These are phyloP conservation scores for Ensete glaucum DNA, from an alignment of 176 grass and related monocot genomes.

Conservation along the genomic window DNA sequence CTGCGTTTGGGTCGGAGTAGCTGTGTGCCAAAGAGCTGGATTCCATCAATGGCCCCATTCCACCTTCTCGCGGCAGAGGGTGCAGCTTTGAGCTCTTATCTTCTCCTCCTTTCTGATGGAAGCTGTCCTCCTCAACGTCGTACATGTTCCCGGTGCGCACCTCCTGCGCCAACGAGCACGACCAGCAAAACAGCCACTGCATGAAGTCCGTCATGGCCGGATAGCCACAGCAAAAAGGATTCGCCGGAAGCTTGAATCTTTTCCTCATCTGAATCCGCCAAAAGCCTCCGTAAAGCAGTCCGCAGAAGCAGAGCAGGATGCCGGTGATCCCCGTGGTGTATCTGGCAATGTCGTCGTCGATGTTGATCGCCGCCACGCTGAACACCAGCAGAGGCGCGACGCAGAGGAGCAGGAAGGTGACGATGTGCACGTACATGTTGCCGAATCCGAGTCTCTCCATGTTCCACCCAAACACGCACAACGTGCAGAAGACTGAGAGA, in stretches of 20 bases:
- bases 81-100: neutral
- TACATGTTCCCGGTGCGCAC: slow-evolving; percentile 54
- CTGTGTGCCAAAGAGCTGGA: neutral
- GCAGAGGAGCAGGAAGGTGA: slow-evolving; percentile 58
- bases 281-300: slow-evolving; percentile 11
- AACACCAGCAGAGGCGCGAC: slow-evolving; percentile 51
- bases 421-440: slow-evolving; percentile 67
- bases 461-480: slow-evolving; percentile 81
- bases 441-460: slow-evolving; percentile 74
- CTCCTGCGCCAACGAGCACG: slow-evolving; percentile 59
- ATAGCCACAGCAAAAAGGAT: neutral
- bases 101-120: slow-evolving; percentile 9
- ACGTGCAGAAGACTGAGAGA: slow-evolving; percentile 48
- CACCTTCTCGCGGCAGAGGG: slow-evolving; percentile 40
- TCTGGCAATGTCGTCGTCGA: slow-evolving; percentile 26
- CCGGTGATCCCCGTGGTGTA: slow-evolving; percentile 29
- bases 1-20: no score
- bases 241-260: neutral
- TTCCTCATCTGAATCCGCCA: slow-evolving; percentile 17
- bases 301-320: neutral
- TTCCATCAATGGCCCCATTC: neutral
- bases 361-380: slow-evolving; percentile 38
- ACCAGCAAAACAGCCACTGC: slow-evolving; percentile 24
- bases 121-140: slow-evolving; percentile 26
- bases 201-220: neutral